Base-by-base conservation (phyloP, 768 basidiomycete species). In the Phlegmacium glaucopus region DNA sequence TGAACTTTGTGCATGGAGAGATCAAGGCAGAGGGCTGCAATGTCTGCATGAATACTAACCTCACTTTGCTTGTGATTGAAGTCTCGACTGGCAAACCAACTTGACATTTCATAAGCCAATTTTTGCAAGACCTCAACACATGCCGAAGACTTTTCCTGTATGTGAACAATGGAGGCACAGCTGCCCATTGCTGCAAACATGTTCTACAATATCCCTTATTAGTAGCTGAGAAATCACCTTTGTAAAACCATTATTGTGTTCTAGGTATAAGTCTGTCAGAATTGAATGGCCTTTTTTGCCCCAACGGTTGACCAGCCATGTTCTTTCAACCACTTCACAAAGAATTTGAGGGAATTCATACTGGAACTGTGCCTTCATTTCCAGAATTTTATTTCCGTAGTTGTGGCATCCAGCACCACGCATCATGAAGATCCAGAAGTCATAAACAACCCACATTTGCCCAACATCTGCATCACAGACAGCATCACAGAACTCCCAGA, bases 401-500 rank as follows among this genome's bases (percentile, higher is more conserved):
- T 55, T 55, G 39, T 52, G 50, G 30, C 46, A 49, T 1, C 47
- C 50, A 6, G 54, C 54, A 22, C 54, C 51, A 16, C 39, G 42
- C 16, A 55, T 40, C 51, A 49, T 49, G 16, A 55, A 49, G 6
- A 44, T n/a, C 51, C 54, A 55, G 34, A 51, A 52, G 35, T 55
- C 39, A 29, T 48, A 49, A 2, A 55, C 54, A 1, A 44, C 17
- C 43, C 46, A 49, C 50, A 55, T 49, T n/a, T 41, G 51, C 6
- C 51, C 54, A 30, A 49, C 51, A 52, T 55, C 54, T 8, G 54
- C 54, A 41, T 55, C 34, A 6, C 47, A 28, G 39, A 55, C 25
- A 3, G 54, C 54, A 44, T 52, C 40, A 28, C 48, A 48, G 22
- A 55, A 55, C 42, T 55, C 51, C 46, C 47, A 55, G 39, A 55